Base-by-base conservation (phyloP, 169 alveolate genomes). In the Eimeria falciformis region DNA sequence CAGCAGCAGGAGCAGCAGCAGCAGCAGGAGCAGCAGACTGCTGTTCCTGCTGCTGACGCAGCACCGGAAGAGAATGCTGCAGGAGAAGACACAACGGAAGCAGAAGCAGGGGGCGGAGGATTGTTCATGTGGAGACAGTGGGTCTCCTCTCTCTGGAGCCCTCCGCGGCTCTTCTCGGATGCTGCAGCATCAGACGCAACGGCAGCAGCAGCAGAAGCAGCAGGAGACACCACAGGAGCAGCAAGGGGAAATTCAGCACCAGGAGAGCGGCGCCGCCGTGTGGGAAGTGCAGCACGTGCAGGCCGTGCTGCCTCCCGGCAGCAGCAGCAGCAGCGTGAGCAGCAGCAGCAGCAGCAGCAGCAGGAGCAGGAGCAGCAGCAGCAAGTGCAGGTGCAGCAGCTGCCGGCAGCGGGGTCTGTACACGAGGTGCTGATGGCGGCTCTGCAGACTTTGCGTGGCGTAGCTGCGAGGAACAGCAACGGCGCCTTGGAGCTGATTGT, bases 381-480 rank as follows among this genome's bases (percentile, higher is more conserved):
- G 87, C 53, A 56, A 69, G 43, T 21, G 71, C 53, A 47, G 71
- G 21, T 23, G 87, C 69, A 27, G 79, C 79, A 27, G 47, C 79
- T 25, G 87, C 84, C 14, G 21, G 23, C 37, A 62, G 37, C 37
- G 7, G 43, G 71, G 23, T 78, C 69, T 3, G 71, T 78, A 14
- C 68, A 78, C 71, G 37, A 40, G 17, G 55, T 78, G 87, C 71
- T 78, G 50, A 27, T 69, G 23, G 55, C 87, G 47, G 87, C 87
- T 14, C 71, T 78, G 53, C 40, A 23, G 46, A 56, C 87, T 5
- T 50, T 78, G 23, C 18, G 68, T 25, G 68, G 55, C 5, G 87
- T 56, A 5, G 87, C 87, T 25, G 87, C 87, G 9, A 43, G 87
- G 5, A 78, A 69, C 87, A 78, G 56, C 87, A 78, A 50, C 50